Percentiles rank a stretch among this genome's conserved stretches.
phyloP scores from a whole-genome alignment of 169 alveolate genomes.

The Cryptosporidium sp. region DNA sequence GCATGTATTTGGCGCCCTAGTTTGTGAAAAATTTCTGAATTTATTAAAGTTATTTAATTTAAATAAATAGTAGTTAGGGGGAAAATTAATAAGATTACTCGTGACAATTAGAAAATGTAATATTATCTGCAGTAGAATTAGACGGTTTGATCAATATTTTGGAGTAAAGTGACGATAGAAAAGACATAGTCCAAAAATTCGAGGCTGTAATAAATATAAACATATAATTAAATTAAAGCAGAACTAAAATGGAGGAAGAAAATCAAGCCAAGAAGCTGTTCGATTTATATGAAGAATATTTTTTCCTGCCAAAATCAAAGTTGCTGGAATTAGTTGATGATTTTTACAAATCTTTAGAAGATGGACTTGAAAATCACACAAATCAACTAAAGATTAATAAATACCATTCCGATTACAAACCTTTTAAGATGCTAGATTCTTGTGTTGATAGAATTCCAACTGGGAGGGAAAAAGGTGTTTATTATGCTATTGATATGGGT shows the following conservation, averaged over 20 bases:
- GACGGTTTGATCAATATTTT: not conserved
- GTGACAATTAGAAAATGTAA: too few species aligned
- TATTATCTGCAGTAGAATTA: too few species aligned
- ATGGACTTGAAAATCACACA: slow-evolving; percentile 23
- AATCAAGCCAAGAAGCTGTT: not conserved
- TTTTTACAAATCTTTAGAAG: slow-evolving; percentile 11
- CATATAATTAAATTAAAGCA: too few species aligned
- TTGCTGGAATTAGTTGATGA: slow-evolving; percentile 36
- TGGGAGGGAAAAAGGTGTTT: slow-evolving; percentile 89
- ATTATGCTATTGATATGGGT: slow-evolving; percentile 91
- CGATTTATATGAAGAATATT: slow-evolving; percentile 22
- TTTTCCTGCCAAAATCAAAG: slow-evolving; percentile 10
- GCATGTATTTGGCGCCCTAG: not conserved
- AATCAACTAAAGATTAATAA: not conserved
- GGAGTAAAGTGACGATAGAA: not conserved
- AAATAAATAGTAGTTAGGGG: too few species aligned
- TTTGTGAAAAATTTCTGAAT: not conserved
- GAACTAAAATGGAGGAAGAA: not conserved
- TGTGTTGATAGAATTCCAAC: slow-evolving; percentile 86
- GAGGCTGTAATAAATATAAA: not conserved
- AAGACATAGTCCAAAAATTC: too few species aligned
- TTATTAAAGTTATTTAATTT: too few species aligned
- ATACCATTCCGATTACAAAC: not conserved
- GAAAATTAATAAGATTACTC: too few species aligned
- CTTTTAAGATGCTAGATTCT: slow-evolving; percentile 88